A percentile compares a stretch with the other conserved stretches of the same genome.
phyloP scores from a whole-genome alignment of 2,329 filamentous ascomycete species.

The Fusarium chlamydosporum region DNA sequence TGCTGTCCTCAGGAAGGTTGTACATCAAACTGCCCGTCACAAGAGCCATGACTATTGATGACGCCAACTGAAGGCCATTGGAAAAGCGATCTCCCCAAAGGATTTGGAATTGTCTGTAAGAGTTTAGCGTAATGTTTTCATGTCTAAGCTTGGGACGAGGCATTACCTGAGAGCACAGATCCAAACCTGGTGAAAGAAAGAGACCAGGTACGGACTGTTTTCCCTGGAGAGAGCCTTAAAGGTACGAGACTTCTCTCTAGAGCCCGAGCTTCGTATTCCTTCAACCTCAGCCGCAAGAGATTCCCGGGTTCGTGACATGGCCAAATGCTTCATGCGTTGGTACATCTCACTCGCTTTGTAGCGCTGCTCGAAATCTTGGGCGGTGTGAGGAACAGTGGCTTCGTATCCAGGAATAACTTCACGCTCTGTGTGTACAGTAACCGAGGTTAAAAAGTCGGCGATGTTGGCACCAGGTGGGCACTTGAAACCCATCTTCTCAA shows the following conservation, averaged over 20 bases:
- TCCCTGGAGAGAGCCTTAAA: background rate
- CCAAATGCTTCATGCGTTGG: background rate
- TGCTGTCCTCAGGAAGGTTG: conserved; percentile 10
- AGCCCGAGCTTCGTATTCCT: background rate
- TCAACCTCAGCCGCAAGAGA: background rate
- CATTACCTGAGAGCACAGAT: background rate
- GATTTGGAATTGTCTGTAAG: background rate
- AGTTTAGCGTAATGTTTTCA: background rate
- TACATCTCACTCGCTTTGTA: background rate
- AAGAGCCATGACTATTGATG: conserved; percentile 1
- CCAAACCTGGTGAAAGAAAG: conserved; percentile 1
- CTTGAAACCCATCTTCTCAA: background rate
- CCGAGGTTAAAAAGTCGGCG: conserved; percentile 1
- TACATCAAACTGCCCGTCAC: conserved; percentile 40
- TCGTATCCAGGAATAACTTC: background rate
- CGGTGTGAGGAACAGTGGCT: background rate
- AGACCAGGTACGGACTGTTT: background rate
- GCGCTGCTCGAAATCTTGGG: background rate
- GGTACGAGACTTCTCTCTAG: background rate
- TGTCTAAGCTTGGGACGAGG: rapidly evolving
- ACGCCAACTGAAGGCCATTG: background rate
- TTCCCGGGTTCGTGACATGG: background rate
- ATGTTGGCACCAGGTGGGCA: conserved; percentile 1
- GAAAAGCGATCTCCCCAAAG: conserved; percentile 5
- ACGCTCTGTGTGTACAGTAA: background rate